Percentiles rank a stretch among this genome's conserved stretches.
Evolutionary conservation across 2,329 filamentous ascomycete genomes (phyloP).

Genomic region (Cercospora nicotianae): DNA sequence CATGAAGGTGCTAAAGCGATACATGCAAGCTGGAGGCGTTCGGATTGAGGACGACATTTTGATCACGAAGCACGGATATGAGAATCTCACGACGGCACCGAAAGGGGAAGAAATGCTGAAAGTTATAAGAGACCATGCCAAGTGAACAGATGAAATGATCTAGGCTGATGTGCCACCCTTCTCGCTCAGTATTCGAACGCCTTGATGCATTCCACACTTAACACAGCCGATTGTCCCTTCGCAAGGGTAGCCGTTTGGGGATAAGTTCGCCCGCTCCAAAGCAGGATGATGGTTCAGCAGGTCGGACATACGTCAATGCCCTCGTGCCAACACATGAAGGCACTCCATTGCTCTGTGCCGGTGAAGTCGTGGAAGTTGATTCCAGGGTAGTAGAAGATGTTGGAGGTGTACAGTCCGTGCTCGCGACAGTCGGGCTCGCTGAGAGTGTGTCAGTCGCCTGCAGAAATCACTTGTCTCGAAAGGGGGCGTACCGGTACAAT

Average conservation of each 20-base stretch:
- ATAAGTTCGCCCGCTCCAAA: no score
- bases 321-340: background rate
- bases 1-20: constrained; percentile 62
- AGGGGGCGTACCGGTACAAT: background rate
- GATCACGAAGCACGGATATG: constrained; percentile 73
- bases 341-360: background rate
- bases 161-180: background rate
- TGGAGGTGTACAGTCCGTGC: background rate
- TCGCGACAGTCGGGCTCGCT: background rate
- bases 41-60: constrained; percentile 87
- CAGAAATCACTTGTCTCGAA: background rate
- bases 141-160: background rate
- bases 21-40: constrained; percentile 79
- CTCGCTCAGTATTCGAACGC: background rate
- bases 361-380: background rate
- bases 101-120: constrained; percentile 48
- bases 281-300: background rate
- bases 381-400: background rate
- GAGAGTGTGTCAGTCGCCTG: background rate
- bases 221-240: background rate
- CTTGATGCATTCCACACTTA: background rate
- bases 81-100: constrained; percentile 79
- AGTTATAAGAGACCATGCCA: constrained; percentile 27
- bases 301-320: background rate
- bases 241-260: no score